Conservation (phyloP, 345 rosid genomes). For the Punica granatum region DNA sequence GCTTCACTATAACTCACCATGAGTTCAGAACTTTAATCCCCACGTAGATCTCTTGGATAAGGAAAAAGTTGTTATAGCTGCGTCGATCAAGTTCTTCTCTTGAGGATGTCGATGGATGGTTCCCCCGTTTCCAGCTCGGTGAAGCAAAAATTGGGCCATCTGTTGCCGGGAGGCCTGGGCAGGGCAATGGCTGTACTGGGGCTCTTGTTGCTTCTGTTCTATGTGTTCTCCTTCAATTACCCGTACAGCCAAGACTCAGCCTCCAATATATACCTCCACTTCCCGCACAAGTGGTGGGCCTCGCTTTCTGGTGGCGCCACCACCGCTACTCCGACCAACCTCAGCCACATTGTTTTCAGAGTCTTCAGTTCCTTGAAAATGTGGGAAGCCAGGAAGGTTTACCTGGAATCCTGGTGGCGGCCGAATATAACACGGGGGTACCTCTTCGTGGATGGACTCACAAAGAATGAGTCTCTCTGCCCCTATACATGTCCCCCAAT, state of each 20-base stretch:
- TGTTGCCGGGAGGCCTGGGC: constrained; percentile 12
- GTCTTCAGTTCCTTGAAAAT: constrained; percentile 31
- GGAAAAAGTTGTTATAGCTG: too few species aligned
- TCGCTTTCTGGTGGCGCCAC: too few species aligned
- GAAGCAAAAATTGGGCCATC: constrained; percentile 6
- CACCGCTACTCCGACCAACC: constrained; percentile 15
- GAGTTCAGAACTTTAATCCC: not conserved
- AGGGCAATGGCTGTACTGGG: constrained; percentile 14
- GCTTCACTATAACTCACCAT: not conserved
- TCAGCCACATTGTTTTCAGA: constrained; percentile 40
- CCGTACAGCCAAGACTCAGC: not conserved
- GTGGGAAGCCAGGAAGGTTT: constrained; percentile 37
- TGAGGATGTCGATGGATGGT: constrained; percentile 10
- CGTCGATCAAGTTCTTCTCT: not conserved
- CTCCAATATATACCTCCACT: constrained; percentile 1
- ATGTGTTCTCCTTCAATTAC: constrained; percentile 5
- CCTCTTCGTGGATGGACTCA: constrained; percentile 41
- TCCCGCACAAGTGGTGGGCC: constrained; percentile 6
- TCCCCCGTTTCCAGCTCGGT: not conserved
- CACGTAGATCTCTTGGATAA: too few species aligned
- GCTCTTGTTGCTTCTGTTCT: constrained; percentile 16
- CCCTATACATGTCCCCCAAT: constrained; percentile 41
- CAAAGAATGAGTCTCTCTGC: constrained; percentile 37
- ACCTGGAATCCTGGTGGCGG: constrained; percentile 63
- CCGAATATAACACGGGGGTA: constrained; percentile 46